Evolutionary conservation across 2,329 filamentous ascomycete species (phyloP), one percentile per base, ranked within the genome.

Genomic region (Sclerotinia glacialis): DNA sequence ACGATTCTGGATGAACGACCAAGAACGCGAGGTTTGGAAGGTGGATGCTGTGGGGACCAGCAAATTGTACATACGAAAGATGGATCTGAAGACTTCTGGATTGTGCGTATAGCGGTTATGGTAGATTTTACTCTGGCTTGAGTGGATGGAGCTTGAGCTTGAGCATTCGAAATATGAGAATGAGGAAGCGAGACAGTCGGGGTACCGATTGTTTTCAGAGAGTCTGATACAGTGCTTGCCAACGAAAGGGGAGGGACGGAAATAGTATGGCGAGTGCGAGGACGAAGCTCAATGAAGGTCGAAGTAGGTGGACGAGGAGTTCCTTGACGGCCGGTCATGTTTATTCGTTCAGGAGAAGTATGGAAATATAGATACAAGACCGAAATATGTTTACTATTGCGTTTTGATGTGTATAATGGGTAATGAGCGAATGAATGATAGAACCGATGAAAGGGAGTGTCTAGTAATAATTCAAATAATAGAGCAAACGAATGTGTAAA

Each of bases 51-150:
- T 74, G 79, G 72, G 64, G 78, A 78, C 78, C 81, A 83, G 78
- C 84, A 86, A 72, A 86, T 85, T 1, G 83, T 85, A 72, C 84
- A 86, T 26, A 82, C 81, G 75, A 85, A 86, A 44, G 77, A 71
- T 23, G 73, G 67, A 12, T 69, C 67, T 9, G 63, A 31, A 1
- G 50, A 47, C 6, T 65, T 59, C 31, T 46, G 42, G 8, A 34
- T 65, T 16, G 42, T n/a, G 23, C 28, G 31, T 5, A 11, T 58
- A 2, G 40, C 31, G 8, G 53, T 59, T 5, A 46, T 23, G 0
- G 18, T 28, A 9, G 42, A 26, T 7, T 40, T 42, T 4, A 16
- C 5, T 23, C 16, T 34, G 12, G 47, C 18, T 2, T 34, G 47
- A 11, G 21, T 40, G 16, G 37, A 23, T 5, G 8, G 37, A 28